These are phyloP conservation scores for Hortiboletus flavorubellus DNA, from an alignment of 768 basidiomycete genomes.

Conservation along the genomic window DNA sequence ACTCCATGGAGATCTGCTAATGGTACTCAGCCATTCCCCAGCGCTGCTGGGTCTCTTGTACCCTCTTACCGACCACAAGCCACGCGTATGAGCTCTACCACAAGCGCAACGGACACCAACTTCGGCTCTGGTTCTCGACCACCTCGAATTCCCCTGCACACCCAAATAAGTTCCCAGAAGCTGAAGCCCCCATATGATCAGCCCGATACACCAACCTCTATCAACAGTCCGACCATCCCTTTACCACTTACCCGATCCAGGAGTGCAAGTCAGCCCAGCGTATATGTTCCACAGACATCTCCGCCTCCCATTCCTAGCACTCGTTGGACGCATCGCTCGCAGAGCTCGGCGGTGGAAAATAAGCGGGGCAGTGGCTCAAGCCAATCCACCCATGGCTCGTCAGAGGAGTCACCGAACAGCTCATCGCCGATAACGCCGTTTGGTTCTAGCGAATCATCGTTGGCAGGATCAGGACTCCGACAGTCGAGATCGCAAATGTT, in stretches of 20 bases:
- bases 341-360: constrained; percentile 38
- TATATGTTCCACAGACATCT: constrained; percentile 53
- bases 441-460: constrained; percentile 83
- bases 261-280: constrained; percentile 76
- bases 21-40: constrained; percentile 36
- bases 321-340: constrained; percentile 48
- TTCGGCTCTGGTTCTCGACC: constrained; percentile 41
- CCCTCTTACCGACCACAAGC: constrained; percentile 40
- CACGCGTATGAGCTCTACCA: constrained; percentile 46
- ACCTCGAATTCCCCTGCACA: constrained; percentile 45
- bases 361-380: constrained; percentile 86
- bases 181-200: constrained; percentile 53
- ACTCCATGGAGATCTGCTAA: constrained; percentile 59
- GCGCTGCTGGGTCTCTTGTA: constrained; percentile 15
- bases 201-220: constrained; percentile 36
- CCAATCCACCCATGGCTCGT: constrained; percentile 72
- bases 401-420: constrained; percentile 81
- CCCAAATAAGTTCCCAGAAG: constrained; percentile 67
- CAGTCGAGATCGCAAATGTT: constrained; percentile 54
- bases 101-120: constrained; percentile 40
- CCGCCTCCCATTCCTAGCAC: constrained; percentile 53
- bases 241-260: constrained; percentile 55
- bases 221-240: constrained; percentile 14
- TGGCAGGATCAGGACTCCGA: constrained; percentile 55
- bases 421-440: constrained; percentile 87